Evolutionary conservation across 1,284 basidiomycete species (phyloP).

Genomic region (Hemileia vastatrix): DNA sequence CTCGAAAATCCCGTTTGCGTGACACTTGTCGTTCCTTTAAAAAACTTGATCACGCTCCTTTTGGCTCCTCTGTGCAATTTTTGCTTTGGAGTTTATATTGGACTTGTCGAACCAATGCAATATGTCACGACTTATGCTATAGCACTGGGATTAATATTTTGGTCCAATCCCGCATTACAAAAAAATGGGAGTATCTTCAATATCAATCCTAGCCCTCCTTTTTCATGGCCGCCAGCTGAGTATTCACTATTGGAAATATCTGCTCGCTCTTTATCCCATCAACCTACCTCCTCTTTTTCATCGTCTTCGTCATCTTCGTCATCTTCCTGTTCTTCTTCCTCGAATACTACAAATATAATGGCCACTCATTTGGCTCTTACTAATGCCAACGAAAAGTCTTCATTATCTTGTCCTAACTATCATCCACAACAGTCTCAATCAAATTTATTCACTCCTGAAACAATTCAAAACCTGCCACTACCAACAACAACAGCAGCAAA

Average conservation of each 20-base stretch:
- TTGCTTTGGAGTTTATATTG: not conserved
- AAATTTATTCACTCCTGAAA: not conserved
- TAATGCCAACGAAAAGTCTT: constrained; percentile 58
- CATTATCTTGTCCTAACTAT: constrained; percentile 72
- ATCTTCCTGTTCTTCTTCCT: constrained; percentile 55
- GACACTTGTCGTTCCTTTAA: no score
- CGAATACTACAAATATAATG: constrained; percentile 55
- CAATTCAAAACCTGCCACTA: not conserved
- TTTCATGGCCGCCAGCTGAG: no score
- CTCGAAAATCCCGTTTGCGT: no score
- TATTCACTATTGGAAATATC: no score
- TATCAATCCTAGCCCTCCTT: no score
- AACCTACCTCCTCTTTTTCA: constrained; percentile 7
- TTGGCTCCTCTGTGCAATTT: not conserved
- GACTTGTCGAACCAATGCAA: no score
- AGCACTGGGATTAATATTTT: no score
- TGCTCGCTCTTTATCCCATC: constrained; percentile 25
- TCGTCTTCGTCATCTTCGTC: constrained; percentile 49
- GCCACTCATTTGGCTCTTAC: constrained; percentile 57
- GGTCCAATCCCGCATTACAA: no score
- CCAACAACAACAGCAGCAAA: not conserved
- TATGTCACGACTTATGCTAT: no score
- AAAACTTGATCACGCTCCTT: constrained; percentile 17
- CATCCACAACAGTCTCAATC: constrained; percentile 49
- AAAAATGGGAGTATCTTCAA: no score